These are phyloP conservation scores for Hypoxylon sp. DNA, from an alignment of 2,329 filamentous ascomycete species.

Conservation along the genomic window DNA sequence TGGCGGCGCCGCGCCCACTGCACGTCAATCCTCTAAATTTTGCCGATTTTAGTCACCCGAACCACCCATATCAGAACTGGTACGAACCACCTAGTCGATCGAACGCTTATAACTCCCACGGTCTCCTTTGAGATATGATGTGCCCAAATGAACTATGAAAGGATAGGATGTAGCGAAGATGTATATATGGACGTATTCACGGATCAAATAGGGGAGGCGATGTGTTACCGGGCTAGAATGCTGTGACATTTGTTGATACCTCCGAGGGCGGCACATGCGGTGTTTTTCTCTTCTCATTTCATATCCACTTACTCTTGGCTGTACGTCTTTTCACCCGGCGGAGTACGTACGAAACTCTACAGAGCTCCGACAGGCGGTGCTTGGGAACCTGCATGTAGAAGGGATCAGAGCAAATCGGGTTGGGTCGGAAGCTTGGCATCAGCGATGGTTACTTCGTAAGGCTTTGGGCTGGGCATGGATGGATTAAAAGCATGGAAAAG, in stretches of 20 bases:
- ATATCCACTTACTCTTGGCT: slow-evolving; percentile 14
- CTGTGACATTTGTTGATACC: slow-evolving; percentile 31
- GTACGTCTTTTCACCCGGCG: slow-evolving; percentile 18
- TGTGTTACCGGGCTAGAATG: neutral
- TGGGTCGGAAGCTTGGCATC: slow-evolving; percentile 42
- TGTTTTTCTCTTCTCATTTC: slow-evolving; percentile 20
- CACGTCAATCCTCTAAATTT: slow-evolving; percentile 78
- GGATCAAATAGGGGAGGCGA: slow-evolving; percentile 5
- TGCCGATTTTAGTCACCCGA: slow-evolving; percentile 82
- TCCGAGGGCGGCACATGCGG: slow-evolving; percentile 27
- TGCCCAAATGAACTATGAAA: neutral
- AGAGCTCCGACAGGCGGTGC: slow-evolving; percentile 20
- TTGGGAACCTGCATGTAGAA: slow-evolving; percentile 31
- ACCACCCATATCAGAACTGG: slow-evolving; percentile 85
- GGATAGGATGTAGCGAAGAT: slow-evolving; percentile 3
- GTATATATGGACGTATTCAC: slow-evolving; percentile 29
- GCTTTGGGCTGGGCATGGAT: slow-evolving; percentile 25
- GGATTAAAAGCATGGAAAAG: slow-evolving; percentile 31
- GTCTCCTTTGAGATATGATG: slow-evolving; percentile 46
- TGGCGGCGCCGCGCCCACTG: slow-evolving; percentile 53
- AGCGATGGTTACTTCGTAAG: slow-evolving; percentile 39
- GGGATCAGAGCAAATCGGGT: slow-evolving; percentile 38
- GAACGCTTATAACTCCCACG: slow-evolving; percentile 50
- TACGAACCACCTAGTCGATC: slow-evolving; percentile 79
- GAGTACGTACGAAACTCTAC: slow-evolving; percentile 21